Conservation (phyloP, 257 asterid species). For the Primulina huaijiensis region DNA sequence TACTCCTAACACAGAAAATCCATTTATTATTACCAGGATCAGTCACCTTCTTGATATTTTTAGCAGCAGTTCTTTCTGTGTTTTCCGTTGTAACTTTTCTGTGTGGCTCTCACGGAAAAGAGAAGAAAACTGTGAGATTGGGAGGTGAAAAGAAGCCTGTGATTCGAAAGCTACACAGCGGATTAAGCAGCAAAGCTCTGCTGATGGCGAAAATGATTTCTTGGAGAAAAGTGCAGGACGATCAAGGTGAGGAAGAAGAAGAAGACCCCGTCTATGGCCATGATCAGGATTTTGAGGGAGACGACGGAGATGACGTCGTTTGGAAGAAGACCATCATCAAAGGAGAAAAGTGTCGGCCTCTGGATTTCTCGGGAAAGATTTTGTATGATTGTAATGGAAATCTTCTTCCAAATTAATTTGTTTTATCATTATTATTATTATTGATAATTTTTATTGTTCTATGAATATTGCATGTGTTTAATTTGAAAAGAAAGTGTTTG, state of each 20-base stretch:
- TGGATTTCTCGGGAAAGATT: slow-evolving; percentile 72
- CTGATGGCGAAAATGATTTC: slow-evolving; percentile 54
- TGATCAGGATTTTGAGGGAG: slow-evolving; percentile 11
- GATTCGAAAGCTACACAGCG: slow-evolving; percentile 40
- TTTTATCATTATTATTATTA: too few species aligned
- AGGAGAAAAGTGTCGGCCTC: slow-evolving; percentile 77
- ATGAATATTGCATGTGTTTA: neutral
- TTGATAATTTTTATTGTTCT: too few species aligned
- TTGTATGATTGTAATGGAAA: slow-evolving; percentile 68
- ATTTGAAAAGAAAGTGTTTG: too few species aligned
- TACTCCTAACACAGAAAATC: slow-evolving; percentile 6
- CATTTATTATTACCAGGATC: slow-evolving; percentile 24
- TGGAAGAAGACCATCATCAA: slow-evolving; percentile 79
- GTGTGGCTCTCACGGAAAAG: slow-evolving; percentile 45
- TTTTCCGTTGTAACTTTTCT: slow-evolving; percentile 31
- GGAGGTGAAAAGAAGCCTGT: slow-evolving; percentile 36
- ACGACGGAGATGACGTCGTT: slow-evolving; percentile 36
- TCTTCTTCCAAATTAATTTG: slow-evolving; percentile 38
- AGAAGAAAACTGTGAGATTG: slow-evolving; percentile 33
- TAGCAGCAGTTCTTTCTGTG: slow-evolving; percentile 31
- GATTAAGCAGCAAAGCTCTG: slow-evolving; percentile 55
- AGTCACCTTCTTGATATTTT: slow-evolving; percentile 21
- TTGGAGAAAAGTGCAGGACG: slow-evolving; percentile 54
- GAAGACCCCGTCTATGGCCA: neutral
- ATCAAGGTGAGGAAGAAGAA: slow-evolving; percentile 16